These are phyloP conservation scores for Meira miltonrushii DNA, from an alignment of 1,284 basidiomycete genomes.

Conservation along the genomic window DNA sequence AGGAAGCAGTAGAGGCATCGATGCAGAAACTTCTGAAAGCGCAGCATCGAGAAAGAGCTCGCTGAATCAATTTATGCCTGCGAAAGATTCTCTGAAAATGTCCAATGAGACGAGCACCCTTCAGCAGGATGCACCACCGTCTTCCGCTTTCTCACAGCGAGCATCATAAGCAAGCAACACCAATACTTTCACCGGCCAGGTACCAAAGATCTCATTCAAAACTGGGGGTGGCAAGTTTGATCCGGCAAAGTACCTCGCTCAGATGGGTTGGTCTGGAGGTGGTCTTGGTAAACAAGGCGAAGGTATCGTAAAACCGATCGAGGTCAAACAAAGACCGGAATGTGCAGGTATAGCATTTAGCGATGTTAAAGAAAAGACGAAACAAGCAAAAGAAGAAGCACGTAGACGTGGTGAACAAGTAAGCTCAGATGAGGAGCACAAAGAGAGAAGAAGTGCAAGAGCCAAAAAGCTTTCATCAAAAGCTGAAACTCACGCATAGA, in stretches of 20 bases:
- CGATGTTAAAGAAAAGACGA: constrained; percentile 46
- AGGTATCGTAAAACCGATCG: constrained; percentile 48
- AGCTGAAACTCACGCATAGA: constrained; percentile 25
- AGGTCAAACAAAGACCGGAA: constrained; percentile 47
- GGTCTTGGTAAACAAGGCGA: constrained; percentile 46
- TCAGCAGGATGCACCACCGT: constrained; percentile 12
- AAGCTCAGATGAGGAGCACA: constrained; percentile 22
- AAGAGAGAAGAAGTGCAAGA: constrained; percentile 1
- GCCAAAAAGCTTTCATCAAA: constrained; percentile 2
- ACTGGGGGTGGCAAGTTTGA: constrained; percentile 33
- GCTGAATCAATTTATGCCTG: constrained; percentile 9
- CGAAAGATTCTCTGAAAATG: constrained; percentile 21
- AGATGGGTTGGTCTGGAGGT: constrained; percentile 52
- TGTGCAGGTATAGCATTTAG: constrained; percentile 49
- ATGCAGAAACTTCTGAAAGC: constrained; percentile 10
- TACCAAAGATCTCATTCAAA: constrained; percentile 29
- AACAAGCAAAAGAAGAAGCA: constrained; percentile 39
- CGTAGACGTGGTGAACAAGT: constrained; percentile 25
- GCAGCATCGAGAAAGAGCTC: background rate
- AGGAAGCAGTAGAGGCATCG: constrained; percentile 12
- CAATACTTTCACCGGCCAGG: background rate
- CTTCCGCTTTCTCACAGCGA: constrained; percentile 18
- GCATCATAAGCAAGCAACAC: constrained; percentile 1
- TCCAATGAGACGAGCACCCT: constrained; percentile 13
- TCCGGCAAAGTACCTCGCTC: constrained; percentile 39